A percentile compares a stretch with the other conserved stretches of the same genome.
These are phyloP conservation scores for Cryptococcus sp. DNA, from an alignment of 1,284 basidiomycete genomes.

Conservation along the genomic window DNA sequence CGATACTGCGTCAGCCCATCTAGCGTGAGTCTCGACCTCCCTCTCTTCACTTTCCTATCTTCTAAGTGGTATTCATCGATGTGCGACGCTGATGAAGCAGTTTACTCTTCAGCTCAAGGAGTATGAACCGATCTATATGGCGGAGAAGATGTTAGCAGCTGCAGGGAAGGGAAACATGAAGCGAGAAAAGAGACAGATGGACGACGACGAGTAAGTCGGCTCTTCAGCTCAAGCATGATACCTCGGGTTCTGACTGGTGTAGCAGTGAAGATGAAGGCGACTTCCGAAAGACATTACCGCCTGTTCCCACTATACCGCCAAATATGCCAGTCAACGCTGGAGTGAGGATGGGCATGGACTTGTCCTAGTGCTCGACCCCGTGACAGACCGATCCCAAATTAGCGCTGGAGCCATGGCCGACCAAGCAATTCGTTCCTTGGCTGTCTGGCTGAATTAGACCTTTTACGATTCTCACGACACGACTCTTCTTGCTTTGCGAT, in stretches of 20 bases:
- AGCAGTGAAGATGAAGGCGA: background rate
- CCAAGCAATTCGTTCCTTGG: no score
- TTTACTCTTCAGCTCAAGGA: conserved; percentile 86
- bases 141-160: conserved; percentile 27
- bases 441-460: no score
- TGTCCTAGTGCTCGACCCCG: no score
- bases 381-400: no score
- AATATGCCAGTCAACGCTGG: no score
- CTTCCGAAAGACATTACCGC: background rate
- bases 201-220: conserved; percentile 9
- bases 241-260: background rate
- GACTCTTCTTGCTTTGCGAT: no score
- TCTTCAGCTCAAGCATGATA: background rate
- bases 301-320: background rate
- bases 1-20: conserved; percentile 86
- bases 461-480: no score
- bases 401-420: no score
- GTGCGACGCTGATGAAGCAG: conserved; percentile 32
- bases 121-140: conserved; percentile 71
- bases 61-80: no score
- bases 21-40: conserved; percentile 48
- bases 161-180: background rate
- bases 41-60: background rate
- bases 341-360: background rate
- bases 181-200: conserved; percentile 10